Percentiles rank a stretch among this genome's conserved stretches.
Conservation (phyloP, 2,329 filamentous ascomycete species). For the Tolypocladium nubicola region DNA sequence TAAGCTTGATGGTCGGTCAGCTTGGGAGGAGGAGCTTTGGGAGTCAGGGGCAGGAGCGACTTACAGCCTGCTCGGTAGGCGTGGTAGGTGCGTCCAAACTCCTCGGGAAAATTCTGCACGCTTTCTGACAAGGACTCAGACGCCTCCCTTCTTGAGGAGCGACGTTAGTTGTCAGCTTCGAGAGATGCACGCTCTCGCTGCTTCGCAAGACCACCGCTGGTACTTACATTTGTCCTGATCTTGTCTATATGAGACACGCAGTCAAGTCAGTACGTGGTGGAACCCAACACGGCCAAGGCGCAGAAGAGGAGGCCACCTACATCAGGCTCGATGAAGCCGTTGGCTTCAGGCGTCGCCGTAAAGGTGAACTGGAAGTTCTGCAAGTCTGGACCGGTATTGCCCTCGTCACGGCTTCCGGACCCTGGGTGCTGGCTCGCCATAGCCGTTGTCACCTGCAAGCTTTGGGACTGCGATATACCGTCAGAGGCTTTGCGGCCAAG, state of each 20-base stretch:
- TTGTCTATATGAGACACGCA: slow-evolving; percentile 6
- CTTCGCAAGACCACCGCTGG: neutral
- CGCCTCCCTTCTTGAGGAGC: slow-evolving; percentile 7
- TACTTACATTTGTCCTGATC: slow-evolving; percentile 13
- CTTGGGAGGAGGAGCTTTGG: no score
- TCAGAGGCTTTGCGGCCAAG: neutral
- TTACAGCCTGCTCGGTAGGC: slow-evolving; percentile 35
- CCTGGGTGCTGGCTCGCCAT: neutral
- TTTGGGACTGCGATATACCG: neutral
- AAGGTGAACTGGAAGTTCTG: slow-evolving; percentile 23
- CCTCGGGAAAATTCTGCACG: slow-evolving; percentile 28
- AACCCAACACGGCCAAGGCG: neutral
- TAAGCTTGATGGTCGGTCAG: slow-evolving; percentile 22
- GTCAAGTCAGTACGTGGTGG: slow-evolving; percentile 8
- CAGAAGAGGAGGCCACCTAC: slow-evolving; percentile 11
- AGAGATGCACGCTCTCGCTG: neutral
- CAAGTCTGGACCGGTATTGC: neutral
- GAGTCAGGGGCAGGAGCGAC: slow-evolving; percentile 9
- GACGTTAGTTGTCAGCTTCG: neutral
- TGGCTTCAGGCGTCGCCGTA: slow-evolving; percentile 13
- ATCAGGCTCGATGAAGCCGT: slow-evolving; percentile 21
- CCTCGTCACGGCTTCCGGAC: neutral
- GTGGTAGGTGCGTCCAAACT: slow-evolving; percentile 36
- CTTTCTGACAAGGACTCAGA: slow-evolving; percentile 30
- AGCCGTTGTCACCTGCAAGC: neutral